Evolutionary conservation across 257 asterid genomes (phyloP).

Genomic region (Scutellaria galericulata): DNA sequence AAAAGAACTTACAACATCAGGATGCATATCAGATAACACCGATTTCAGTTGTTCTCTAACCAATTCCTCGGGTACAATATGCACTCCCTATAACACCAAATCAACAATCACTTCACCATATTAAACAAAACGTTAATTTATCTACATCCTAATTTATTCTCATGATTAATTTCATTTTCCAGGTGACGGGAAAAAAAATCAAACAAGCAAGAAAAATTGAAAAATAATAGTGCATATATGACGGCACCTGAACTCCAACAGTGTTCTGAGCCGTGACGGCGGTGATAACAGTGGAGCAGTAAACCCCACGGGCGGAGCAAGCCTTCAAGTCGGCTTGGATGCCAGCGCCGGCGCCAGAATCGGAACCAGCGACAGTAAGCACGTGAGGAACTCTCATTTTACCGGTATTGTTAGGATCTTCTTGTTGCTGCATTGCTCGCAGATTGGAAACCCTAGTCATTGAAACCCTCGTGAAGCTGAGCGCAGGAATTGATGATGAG

Average conservation of each 20-base stretch:
- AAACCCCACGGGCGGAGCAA: constrained; percentile 86
- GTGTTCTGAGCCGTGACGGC: constrained; percentile 97
- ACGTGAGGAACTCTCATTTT: constrained; percentile 77
- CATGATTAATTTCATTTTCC: background rate
- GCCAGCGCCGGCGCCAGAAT: constrained; percentile 95
- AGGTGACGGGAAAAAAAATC: background rate
- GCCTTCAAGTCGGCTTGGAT: constrained; percentile 95
- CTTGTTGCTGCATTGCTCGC: constrained; percentile 50
- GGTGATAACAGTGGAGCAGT: constrained; percentile 89
- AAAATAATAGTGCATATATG: background rate
- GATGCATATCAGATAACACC: constrained; percentile 86
- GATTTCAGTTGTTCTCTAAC: constrained; percentile 82
- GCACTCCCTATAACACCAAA: constrained; percentile 69
- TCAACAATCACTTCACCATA: background rate
- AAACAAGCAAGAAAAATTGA: background rate
- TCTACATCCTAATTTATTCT: no score
- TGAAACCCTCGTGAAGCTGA: constrained; percentile 27
- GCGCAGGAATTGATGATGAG: constrained; percentile 22
- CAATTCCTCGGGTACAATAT: constrained; percentile 60
- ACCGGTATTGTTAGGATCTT: constrained; percentile 9
- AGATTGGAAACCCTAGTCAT: constrained; percentile 34
- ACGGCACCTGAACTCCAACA: constrained; percentile 80
- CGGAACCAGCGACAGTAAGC: constrained; percentile 92
- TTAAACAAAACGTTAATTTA: background rate
- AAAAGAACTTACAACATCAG: constrained; percentile 77